phyloP scores from a whole-genome alignment of 1,139 yeast species.

The Diutina ranongensis region DNA sequence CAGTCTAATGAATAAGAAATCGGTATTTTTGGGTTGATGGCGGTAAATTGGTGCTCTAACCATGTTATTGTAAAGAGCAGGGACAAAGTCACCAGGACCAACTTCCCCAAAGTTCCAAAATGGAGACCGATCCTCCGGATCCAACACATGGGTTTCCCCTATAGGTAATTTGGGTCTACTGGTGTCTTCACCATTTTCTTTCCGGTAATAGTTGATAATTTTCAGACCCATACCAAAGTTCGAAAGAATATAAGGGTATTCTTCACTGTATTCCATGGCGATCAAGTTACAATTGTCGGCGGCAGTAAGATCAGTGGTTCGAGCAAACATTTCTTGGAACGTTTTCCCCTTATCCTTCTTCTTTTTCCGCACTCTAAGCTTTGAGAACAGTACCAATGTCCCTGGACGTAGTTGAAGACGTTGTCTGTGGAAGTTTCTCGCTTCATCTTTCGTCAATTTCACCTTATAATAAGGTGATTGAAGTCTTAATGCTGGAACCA shows the following conservation, averaged over 20 bases:
- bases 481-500: conserved; percentile 74
- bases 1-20: conserved; percentile 69
- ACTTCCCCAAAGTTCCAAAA: conserved; percentile 98
- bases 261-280: conserved; percentile 84
- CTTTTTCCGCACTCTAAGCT: conserved; percentile 68
- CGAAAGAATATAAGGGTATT: conserved; percentile 70
- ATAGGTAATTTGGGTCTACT: conserved; percentile 79
- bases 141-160: conserved; percentile 94
- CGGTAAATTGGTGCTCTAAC: conserved; percentile 86
- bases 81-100: conserved; percentile 88
- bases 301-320: conserved; percentile 64
- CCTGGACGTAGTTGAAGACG: conserved; percentile 69
- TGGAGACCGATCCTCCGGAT: conserved; percentile 91
- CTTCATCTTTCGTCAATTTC: conserved; percentile 51
- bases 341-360: conserved; percentile 86
- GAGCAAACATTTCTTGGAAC: conserved; percentile 57
- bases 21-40: conserved; percentile 71
- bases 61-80: conserved; percentile 87
- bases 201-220: conserved; percentile 84
- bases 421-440: conserved; percentile 76
- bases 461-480: conserved; percentile 93
- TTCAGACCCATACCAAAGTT: conserved; percentile 96
- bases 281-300: conserved; percentile 76
- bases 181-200: conserved; percentile 69
- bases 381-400: conserved; percentile 62